These are phyloP conservation scores for Hemisphaericaspora xylofermentans DNA, from an alignment of 1,139 yeast species.

Conservation along the genomic window DNA sequence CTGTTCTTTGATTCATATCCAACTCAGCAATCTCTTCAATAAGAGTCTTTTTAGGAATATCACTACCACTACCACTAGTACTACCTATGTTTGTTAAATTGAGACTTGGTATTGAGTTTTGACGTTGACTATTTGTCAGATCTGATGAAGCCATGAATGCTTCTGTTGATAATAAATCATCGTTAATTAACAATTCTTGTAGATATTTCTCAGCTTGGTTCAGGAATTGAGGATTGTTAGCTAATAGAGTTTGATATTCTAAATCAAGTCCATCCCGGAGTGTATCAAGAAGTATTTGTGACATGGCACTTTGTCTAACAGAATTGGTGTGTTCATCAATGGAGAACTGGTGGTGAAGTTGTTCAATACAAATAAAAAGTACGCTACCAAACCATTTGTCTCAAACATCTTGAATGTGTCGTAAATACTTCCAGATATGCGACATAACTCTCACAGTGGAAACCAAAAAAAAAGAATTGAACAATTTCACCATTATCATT, in stretches of 20 bases:
- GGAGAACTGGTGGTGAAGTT: too few relatives aligned
- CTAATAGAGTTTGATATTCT: conserved; percentile 11
- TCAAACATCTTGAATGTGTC: too few relatives aligned
- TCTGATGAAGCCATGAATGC: conserved; percentile 32
- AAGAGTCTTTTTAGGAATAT: conserved; percentile 20
- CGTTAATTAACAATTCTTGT: conserved; percentile 35
- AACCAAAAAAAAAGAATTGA: too few relatives aligned
- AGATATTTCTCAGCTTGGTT: conserved; percentile 21
- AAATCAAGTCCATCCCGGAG: conserved; percentile 23
- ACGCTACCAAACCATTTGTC: too few relatives aligned
- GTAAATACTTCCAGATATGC: too few relatives aligned
- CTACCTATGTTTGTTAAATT: conserved; percentile 2
- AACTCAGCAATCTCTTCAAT: conserved; percentile 50
- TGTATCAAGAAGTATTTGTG: conserved; percentile 24
- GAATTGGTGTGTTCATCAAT: background rate
- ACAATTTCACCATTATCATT: too few relatives aligned
- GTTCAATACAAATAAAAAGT: too few relatives aligned
- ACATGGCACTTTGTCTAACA: conserved; percentile 15
- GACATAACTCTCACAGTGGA: too few relatives aligned
- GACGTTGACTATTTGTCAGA: background rate
- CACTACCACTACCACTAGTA: background rate
- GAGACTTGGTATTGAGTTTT: conserved; percentile 4
- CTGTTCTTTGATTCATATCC: conserved; percentile 32
- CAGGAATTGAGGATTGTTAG: conserved; percentile 15
- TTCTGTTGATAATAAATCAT: conserved; percentile 44